Evolutionary conservation across 768 basidiomycete species (phyloP), one percentile per base, ranked within the genome.

Genomic region (Arthromyces matolae): DNA sequence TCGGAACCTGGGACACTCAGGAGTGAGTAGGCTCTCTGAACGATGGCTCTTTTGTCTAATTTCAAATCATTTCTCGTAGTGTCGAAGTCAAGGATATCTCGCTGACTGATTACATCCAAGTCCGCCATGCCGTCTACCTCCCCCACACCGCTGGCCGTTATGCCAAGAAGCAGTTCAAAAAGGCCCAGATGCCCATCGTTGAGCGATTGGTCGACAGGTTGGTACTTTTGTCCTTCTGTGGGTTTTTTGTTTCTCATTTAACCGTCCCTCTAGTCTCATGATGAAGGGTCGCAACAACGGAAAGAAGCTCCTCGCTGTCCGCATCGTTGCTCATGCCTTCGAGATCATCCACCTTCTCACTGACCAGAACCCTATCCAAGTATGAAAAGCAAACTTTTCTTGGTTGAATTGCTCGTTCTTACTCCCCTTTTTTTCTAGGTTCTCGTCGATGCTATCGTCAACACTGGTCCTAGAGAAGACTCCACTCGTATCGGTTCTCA

Each of bases 281-380:
- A 99, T 99, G 96, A 96, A 98, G 77, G 96, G 96, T 53, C 93
- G 96, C 73, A 99, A 98, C 86, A 98, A 94, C 76, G 96, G 96
- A 67, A 97, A 98, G 80, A 98, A 98, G 76, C 85, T 98, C 68
- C 75, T 99, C 71, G 87, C 96, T 63, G 91, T 99, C 71, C 93
- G 96, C 73, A 99, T 99, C 64, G 96, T 99, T 64, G 90, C 93
- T 51, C 96, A 99, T 72, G 90, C 96, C 28, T 99, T 99, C 69
- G 96, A 99, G 77, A 94, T 99, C 70, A 94, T 98, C 76, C 89
- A 98, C 79, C 93, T 99, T 70, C 89, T 99, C 72, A 93, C 92
- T 62, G 96, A 99, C 83, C 93, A 95, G 76, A 99, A 99, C 80
- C 96, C 96, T 54, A 93, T 99, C 68, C 96, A 99, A 78, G 93